Evolutionary conservation across 306 rosid genomes (phyloP), one percentile per base, ranked within the genome.

Genomic region (Acmispon strigosus): DNA sequence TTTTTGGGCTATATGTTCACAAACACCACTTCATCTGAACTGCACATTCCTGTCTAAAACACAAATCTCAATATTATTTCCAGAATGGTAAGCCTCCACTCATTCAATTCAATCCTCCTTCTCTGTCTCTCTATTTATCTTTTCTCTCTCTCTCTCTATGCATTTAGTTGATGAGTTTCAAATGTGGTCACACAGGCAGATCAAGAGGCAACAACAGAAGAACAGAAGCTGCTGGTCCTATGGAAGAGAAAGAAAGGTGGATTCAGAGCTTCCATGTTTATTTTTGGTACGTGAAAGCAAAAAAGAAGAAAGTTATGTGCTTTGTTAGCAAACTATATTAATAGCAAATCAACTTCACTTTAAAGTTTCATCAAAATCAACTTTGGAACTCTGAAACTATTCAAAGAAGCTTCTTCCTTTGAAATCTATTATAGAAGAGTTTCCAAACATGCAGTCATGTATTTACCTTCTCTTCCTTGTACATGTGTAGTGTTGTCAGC

Each of bases 251-350:
- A n/a, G 6, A 86, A 83, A 74, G 96, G 96, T 4, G 96, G 96
- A 73, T 90, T 84, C 59, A 77, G 78, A 10, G 95, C 96, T 63
- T 78, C 90, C 63, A 76, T 78, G 71, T 90, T 88, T 66, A 81
- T 90, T 42, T 90, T 88, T 24, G 95, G 96, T 90, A 82, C 66
- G 80, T 13, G 27, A 52, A 44, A 15, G 17, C 9, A 10, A 1
- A 27, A 3, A 17, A 39, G 2, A 45, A 14, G 4, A 32, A 32
- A 32, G n/a, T n/a, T n/a, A n/a, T n/a, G n/a, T n/a, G n/a, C 37
- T 32, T 8, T 32, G 0, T 32, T 32, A 32, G 37, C 37, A n/a
- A n/a, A n/a, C n/a, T n/a, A n/a, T n/a, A n/a, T n/a, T n/a, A n/a
- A n/a, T n/a, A n/a, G n/a, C n/a, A n/a, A n/a, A n/a, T n/a, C n/a